Evolutionary conservation across 345 rosid genomes (phyloP), one percentile per base, ranked within the genome.

Genomic region (Cardamine chenopodiifolia): DNA sequence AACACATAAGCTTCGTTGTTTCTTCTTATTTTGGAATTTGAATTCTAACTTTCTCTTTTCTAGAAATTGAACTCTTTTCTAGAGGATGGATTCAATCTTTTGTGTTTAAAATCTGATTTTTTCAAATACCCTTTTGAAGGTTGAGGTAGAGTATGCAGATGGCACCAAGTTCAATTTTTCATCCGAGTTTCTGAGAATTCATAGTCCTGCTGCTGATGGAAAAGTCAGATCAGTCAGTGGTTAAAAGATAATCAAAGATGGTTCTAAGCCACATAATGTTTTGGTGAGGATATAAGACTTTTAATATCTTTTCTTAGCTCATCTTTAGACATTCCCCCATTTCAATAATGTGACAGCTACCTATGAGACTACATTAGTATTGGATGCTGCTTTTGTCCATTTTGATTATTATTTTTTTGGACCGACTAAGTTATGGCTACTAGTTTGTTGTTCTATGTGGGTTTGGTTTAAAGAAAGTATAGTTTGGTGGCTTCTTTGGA

Each of bases 201-300:
- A n/a, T n/a, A n/a, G n/a, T n/a, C n/a, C n/a, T n/a, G n/a, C n/a
- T n/a, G n/a, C n/a, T n/a, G 97, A 95, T 79, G 97, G 90, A 19
- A 95, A 88, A 85, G 66, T 88, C 66, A 88, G 96, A 70, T 86
- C 97, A 70, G 52, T 95, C 8, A 86, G 89, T 31, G 93, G 93
- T 78, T 89, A 91, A 71, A 95, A 91, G 99, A 97, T n/a, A n/a
- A n/a, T n/a, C 39, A 32, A 49, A 18, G 12, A 49, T 73, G 35
- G 70, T 29, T 62, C n/a, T 3, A 18, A 62, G 62, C 62, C 52
- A 39, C 42, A n/a, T 48, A n/a, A 47, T 32, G 40, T 23, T 35
- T 49, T n/a, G n/a, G n/a, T n/a, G n/a, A n/a, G n/a, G n/a, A n/a
- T n/a, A n/a, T n/a, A n/a, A n/a, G n/a, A n/a, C n/a, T n/a, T 14